These are phyloP conservation scores for Zhuliangozyma blackwelliae DNA, from an alignment of 1,139 yeast genomes.

Conservation along the genomic window DNA sequence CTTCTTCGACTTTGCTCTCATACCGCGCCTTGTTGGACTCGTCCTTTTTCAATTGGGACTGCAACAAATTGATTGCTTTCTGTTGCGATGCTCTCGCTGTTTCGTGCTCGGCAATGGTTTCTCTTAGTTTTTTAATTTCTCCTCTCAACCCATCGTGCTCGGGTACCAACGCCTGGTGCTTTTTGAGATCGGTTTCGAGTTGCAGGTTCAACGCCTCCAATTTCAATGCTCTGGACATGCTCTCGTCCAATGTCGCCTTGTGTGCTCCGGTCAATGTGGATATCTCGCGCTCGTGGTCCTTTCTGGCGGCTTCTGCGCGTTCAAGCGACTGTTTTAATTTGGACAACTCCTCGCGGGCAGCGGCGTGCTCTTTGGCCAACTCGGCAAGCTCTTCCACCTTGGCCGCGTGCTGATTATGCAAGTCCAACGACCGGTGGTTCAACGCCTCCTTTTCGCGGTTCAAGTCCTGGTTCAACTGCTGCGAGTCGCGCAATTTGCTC, in stretches of 20 bases:
- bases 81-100: conserved; percentile 4
- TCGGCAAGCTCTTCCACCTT: conserved; percentile 15
- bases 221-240: conserved; percentile 9
- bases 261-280: conserved; percentile 16
- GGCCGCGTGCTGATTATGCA: conserved; percentile 25
- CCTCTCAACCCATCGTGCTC: conserved; percentile 8
- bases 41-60: conserved; percentile 11
- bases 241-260: conserved; percentile 5
- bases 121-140: conserved; percentile 8
- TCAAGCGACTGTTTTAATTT: conserved; percentile 4
- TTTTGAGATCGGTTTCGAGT: conserved; percentile 9
- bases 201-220: conserved; percentile 10
- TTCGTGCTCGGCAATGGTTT: conserved; percentile 5
- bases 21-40: conserved; percentile 10
- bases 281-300: conserved; percentile 14
- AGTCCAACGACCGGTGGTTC: conserved; percentile 11
- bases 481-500: conserved; percentile 11
- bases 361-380: conserved; percentile 16
- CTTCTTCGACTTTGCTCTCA: conserved; percentile 11
- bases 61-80: conserved; percentile 9
- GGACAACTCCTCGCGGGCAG: conserved; percentile 5
- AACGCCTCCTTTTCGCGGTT: conserved; percentile 15
- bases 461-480: conserved; percentile 15
- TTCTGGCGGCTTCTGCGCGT: conserved; percentile 10
- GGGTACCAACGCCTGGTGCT: conserved; percentile 4